These are phyloP conservation scores for Zasmidium cellare DNA, from an alignment of 2,329 filamentous ascomycete genomes.

Conservation along the genomic window DNA sequence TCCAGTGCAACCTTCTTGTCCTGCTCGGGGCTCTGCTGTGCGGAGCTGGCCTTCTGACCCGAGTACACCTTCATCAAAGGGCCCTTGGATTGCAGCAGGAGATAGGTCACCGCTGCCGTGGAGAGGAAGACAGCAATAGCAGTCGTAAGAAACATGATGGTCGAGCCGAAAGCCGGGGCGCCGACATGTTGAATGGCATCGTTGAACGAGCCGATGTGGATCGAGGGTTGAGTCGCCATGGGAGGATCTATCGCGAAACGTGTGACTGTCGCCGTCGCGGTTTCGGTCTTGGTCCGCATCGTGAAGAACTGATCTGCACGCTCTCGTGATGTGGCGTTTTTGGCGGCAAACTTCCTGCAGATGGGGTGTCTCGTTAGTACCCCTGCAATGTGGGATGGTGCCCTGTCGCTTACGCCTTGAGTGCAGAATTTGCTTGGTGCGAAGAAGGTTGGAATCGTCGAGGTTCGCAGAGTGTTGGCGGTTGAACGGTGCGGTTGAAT, in stretches of 20 bases:
- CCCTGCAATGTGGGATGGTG: neutral
- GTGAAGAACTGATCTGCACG: neutral
- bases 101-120: conserved; percentile 3
- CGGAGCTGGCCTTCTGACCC: neutral
- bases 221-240: neutral
- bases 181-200: conserved; percentile 2
- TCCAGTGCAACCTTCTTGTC: conserved; percentile 3
- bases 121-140: conserved; percentile 8
- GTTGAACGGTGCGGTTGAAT: neutral
- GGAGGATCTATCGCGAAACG: conserved; percentile 8
- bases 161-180: conserved; percentile 1
- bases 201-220: neutral
- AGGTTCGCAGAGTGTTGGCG: neutral
- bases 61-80: neutral
- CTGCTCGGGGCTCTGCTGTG: neutral
- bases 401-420: neutral
- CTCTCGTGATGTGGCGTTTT: neutral
- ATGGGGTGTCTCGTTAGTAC: neutral
- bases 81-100: neutral
- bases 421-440: neutral
- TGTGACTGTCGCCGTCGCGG: conserved; percentile 1
- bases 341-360: neutral
- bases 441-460: neutral
- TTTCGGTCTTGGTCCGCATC: neutral
- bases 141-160: conserved; percentile 6